A percentile compares a stretch with the other conserved stretches of the same genome.
These are phyloP conservation scores for Cladosporium sp. DNA, from an alignment of 2,329 filamentous ascomycete genomes.

Conservation along the genomic window DNA sequence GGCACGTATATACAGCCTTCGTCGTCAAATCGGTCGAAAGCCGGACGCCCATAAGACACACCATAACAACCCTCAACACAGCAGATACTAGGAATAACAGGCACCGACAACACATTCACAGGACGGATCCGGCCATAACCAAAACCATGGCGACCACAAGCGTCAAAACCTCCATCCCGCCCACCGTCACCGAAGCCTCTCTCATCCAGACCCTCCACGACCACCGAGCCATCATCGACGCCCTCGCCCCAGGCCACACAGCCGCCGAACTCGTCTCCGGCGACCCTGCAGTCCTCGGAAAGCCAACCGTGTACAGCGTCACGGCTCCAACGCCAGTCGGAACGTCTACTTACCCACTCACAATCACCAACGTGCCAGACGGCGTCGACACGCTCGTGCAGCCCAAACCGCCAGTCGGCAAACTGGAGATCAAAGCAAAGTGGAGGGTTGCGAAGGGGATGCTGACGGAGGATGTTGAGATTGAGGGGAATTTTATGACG, in stretches of 20 bases:
- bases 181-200: constrained; percentile 22
- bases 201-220: constrained; percentile 36
- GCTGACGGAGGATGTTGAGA: constrained; percentile 37
- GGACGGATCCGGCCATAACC: no score
- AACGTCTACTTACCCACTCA: constrained; percentile 39
- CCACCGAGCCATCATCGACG: constrained; percentile 38
- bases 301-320: constrained; percentile 31
- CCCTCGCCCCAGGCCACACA: constrained; percentile 33
- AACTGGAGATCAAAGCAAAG: constrained; percentile 35
- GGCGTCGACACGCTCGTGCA: constrained; percentile 37
- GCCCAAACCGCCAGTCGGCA: constrained; percentile 36
- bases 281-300: constrained; percentile 22
- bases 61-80: no score
- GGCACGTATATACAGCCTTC: no score
- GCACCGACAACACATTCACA: no score
- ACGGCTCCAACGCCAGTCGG: constrained; percentile 39
- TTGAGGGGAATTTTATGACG: constrained; percentile 40
- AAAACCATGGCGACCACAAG: constrained; percentile 30
- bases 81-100: no score
- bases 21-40: no score
- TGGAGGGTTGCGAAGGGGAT: constrained; percentile 33
- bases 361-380: constrained; percentile 33
- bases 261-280: constrained; percentile 33
- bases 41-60: no score
- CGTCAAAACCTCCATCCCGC: constrained; percentile 33